Base-by-base conservation (phyloP, 225 moss, liverwort and hornwort genomes). In the Bryum argenteum region DNA sequence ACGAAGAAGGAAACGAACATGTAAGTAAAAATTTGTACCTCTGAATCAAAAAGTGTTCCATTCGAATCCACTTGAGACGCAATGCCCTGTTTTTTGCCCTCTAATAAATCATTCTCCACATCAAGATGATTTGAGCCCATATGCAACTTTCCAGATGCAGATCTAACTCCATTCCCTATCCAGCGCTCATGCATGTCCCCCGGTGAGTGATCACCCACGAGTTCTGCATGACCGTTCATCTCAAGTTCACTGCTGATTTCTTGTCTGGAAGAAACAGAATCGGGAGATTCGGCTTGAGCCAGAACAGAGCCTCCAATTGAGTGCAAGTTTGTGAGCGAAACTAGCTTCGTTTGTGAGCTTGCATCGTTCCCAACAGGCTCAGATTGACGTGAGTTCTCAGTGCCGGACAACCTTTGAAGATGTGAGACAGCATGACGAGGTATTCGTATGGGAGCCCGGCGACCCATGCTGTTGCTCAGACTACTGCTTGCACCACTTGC, bases 401-500 rank as follows among this genome's bases (percentile, higher is more conserved):
- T 71, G 52, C 65, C 64, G 21, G 84, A 80, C 50, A 87, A 71
- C 61, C 79, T 80, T 79, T 88, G 92, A 72, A 90, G 80, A 43
- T 86, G 87, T 43, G 89, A 75, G 74, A 88, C 75, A 63, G 80
- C 79, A 61, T 80, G 77, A 66, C 81, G 82, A 74, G 88, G 84
- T 54, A 91, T 85, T 75, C 83, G 84, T 66, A 87, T 85, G 37
- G 81, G 84, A 41, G 82, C 73, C 44, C 79, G 87, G 45, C 82
- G 85, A 57, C 89, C 78, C 72, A 87, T 71, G 67, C 78, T 92
- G 81, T 87, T 90, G 84, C 88, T 88, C 73, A 85, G 82, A 69
- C 83, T 86, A 81, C 84, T 84, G 54, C 81, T 88, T 41, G 86
- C 73, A 54, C 80, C 84, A 73, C 89, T 90, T 65, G 84, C 71